phyloP scores from a whole-genome alignment of 2,329 filamentous ascomycete species.

The Proliferodiscus dingleyae region DNA sequence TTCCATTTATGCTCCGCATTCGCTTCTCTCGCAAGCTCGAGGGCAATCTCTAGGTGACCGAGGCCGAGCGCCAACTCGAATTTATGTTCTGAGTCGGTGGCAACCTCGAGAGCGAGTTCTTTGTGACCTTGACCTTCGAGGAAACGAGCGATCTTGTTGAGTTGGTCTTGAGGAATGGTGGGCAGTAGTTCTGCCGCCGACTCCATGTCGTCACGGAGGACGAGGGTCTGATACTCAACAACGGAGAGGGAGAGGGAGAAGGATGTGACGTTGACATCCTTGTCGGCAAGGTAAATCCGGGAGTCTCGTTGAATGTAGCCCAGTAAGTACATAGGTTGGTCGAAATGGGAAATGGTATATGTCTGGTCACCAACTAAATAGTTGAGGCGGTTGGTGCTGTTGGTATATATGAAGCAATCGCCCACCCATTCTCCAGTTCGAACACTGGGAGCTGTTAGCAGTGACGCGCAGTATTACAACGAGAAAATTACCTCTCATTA shows the following conservation, averaged over 20 bases:
- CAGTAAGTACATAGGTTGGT: constrained; percentile 89
- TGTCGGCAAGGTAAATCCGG: constrained; percentile 92
- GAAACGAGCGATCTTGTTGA: constrained; percentile 98
- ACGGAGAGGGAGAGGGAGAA: constrained; percentile 88
- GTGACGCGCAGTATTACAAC: background rate
- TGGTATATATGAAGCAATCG: constrained; percentile 98
- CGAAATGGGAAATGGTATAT: constrained; percentile 95
- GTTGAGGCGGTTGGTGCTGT: constrained; percentile 92
- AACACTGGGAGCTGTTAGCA: constrained; percentile 50
- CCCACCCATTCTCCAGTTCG: constrained; percentile 97
- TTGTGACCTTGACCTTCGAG: constrained; percentile 96
- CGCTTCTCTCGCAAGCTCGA: constrained; percentile 76
- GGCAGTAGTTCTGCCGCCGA: constrained; percentile 79
- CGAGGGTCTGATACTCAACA: constrained; percentile 93
- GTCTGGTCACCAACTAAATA: constrained; percentile 97
- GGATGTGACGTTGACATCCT: constrained; percentile 87
- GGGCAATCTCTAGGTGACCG: constrained; percentile 77
- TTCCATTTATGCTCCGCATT: constrained; percentile 98
- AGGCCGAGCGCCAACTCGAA: constrained; percentile 86
- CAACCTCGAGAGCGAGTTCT: constrained; percentile 88
- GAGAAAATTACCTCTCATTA: constrained; percentile 66
- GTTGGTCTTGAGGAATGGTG: constrained; percentile 83
- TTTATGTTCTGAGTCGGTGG: constrained; percentile 91
- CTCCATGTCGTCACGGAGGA: constrained; percentile 90
- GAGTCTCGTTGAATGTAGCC: constrained; percentile 94